Base-by-base conservation (phyloP, 2,329 filamentous ascomycete genomes). In the Proliferodiscus dingleyae region DNA sequence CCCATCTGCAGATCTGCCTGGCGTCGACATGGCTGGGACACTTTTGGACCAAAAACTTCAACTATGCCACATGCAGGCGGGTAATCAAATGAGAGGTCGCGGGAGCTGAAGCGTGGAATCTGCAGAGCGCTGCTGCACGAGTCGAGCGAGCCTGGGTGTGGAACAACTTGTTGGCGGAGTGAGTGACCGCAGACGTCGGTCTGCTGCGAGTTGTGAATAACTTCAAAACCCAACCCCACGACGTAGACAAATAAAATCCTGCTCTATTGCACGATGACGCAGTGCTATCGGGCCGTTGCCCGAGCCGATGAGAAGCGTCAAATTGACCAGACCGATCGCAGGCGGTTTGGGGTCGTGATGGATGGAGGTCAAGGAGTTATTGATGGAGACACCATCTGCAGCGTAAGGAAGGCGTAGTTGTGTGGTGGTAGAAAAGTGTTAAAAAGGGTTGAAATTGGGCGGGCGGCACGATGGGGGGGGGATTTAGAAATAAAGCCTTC, bases 381-480 rank as follows among this genome's bases (percentile, higher is more conserved):
- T 41, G 54, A 58, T 61, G 57, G 42, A 53, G 37, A 51, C 26
- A 51, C 51, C 43, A 50, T 54, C 51, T 50, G 53, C 47, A 47
- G 52, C 58, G 61, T 51, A 56, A 47, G 45, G 57, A 54, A 50
- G 41, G 55, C 53, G 55, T 52, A 44, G 49, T 54, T 45, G 52
- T 40, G 21, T 32, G 15, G 37, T 21, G 30, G 28, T 39, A 29
- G 41, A 36, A 46, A 36, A 46, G 38, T 39, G n/a, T n/a, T n/a
- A 41, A 43, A 40, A 28, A 42, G 24, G 44, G 40, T 24, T 37
- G 41, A 30, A 34, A 24, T 42, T 19, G 43, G 41, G 23, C 22
- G 33, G 24, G 43, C 18, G 39, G 15, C 38, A 34, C 33, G 45
- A 43, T 47, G 41, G 39, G 49, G 46, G 44, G 47, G 39, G 44